Conservation (phyloP, 306 rosid species). For the Acacia crassicarpa region DNA sequence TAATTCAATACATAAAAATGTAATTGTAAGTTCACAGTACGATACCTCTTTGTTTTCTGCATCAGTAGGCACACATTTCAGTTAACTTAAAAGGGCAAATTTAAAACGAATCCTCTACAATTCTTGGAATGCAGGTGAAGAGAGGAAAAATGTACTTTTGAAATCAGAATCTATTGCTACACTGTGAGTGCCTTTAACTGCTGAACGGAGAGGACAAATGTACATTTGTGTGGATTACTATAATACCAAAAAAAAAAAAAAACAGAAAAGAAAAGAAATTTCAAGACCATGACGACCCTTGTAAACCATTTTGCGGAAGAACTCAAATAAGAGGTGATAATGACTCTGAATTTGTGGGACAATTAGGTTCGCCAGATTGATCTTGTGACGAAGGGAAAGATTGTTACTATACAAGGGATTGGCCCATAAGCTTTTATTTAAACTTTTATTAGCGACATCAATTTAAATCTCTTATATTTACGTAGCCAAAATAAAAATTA, state of each 20-base stretch:
- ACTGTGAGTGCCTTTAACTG: neutral
- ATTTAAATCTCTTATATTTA: neutral
- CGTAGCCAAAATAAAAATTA: neutral
- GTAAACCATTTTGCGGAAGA: no score
- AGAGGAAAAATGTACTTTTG: neutral
- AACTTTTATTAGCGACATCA: neutral
- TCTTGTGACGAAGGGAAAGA: neutral
- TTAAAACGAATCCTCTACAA: neutral
- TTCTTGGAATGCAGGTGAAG: no score
- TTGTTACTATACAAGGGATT: neutral
- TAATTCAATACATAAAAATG: slow-evolving; percentile 17
- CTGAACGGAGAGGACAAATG: neutral
- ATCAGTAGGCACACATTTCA: neutral
- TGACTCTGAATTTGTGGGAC: neutral
- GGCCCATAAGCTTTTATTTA: neutral
- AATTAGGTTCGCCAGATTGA: neutral
- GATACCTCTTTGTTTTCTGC: neutral
- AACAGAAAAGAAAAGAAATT: no score
- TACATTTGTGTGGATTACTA: neutral
- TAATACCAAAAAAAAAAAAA: no score
- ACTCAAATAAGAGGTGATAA: no score
- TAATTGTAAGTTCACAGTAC: slow-evolving; percentile 11
- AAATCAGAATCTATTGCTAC: neutral
- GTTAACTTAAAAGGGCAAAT: neutral
- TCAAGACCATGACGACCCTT: no score